Evolutionary conservation across 2,329 filamentous ascomycete species (phyloP), one percentile per base, ranked within the genome.

Genomic region (Aspergillus oerlinghausenensis): DNA sequence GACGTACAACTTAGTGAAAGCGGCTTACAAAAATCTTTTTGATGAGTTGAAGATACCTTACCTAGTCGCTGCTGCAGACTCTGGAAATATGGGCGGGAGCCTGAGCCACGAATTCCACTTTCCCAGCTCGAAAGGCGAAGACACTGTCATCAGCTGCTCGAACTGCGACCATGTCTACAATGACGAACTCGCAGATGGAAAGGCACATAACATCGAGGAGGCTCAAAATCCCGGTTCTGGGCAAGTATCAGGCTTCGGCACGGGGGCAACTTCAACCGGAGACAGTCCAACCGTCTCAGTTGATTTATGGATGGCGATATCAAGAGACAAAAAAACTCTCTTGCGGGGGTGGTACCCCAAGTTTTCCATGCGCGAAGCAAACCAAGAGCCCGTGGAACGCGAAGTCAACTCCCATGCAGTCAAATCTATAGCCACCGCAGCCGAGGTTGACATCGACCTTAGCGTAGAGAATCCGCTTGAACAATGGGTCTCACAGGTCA

Each of bases 21-120:
- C 73, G 40, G 88, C 88, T 1, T 99, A 99, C 70, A 80, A 79
- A 11, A 81, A 81, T 19, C 83, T 99, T 51, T 95, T 99, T 66
- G 77, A 89, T 48, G 90, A 95, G 57, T 79, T 99, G 35, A 91
- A 88, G 63, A 73, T 99, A 14, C 91, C 91, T 0, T 90, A 94
- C 63, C 73, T 96, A 0, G 87, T 95, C 21, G 93, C 93, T 1
- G 86, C 90, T 64, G 94, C 94, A 6, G 92, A 92, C 71, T 97
- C 93, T 1, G 94, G 94, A n/a, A 90, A 91, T 63, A 99, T 99
- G 84, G 94, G 94, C 32, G 94, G 94, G 11, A 88, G 87, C 63
- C 76, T 96, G 40, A 97, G 92, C 71, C 94, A 99, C 70, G 94
- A 99, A 68, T 99, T 95, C 70, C 94, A 97, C 70, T 87, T 96